Evolutionary conservation across 179 eudicot genomes (phyloP), one percentile per base, ranked within the genome.

Genomic region (Pouteria campechiana): DNA sequence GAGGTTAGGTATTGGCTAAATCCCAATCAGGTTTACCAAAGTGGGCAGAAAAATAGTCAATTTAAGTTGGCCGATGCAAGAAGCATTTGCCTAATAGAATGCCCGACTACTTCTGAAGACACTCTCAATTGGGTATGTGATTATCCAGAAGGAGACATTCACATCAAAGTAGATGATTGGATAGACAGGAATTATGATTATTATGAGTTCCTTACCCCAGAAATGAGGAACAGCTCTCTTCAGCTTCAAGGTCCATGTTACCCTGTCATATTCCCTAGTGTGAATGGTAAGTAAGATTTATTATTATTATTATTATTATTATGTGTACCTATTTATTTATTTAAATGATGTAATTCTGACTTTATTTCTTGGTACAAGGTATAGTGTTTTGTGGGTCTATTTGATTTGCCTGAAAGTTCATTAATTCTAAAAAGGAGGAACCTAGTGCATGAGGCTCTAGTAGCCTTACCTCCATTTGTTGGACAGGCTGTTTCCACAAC

Each of bases 201-300:
- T 57, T 92, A 60, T 66, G 86, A 82, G 19, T 81, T 82, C 63
- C 90, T 92, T 30, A 76, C 96, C 52, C 96, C 94, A 16, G 81
- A 69, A 5, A 75, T 87, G 54, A 77, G 86, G 53, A 87, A 92
- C 71, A 61, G 74, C 16, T 92, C 99, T 38, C 75, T 87, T 55
- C 94, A 80, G 62, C 96, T 92, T 57, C 85, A 73, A 68, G 99
- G 99, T 37, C 99, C 96, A 43, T 92, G 99, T 58, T 92, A 92
- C 61, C 99, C 99, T 6, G 89, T 92, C 33, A 74, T 92, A 50
- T 92, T 71, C 63, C 99, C 99, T 17, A 92, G 94, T 60, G 83
- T 87, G 37, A 92, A 92, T 63, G 94, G 99, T 87, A 68, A 48
- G 78, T 44, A n/a, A n/a, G n/a, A n/a, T n/a, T n/a, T n/a, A n/a